Percentiles rank a stretch among this genome's conserved stretches.
These are phyloP conservation scores for Wickerhamomyces strasburgensis DNA, from an alignment of 805 yeast genomes.

Conservation along the genomic window DNA sequence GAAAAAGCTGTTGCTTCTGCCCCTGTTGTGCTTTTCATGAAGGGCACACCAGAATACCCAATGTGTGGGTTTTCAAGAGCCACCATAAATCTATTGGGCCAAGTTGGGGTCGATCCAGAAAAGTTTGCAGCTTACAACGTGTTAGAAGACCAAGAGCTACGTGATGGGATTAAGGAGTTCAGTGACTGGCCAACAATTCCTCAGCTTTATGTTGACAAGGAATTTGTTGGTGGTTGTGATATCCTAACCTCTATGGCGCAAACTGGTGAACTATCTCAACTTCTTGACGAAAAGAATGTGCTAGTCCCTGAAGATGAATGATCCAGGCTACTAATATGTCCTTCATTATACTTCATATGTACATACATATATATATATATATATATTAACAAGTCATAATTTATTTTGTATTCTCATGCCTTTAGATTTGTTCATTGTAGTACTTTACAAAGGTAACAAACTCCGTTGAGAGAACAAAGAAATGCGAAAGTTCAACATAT, in stretches of 20 bases:
- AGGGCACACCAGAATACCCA: conserved; percentile 97
- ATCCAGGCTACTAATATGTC: conserved; percentile 3
- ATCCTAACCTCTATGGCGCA: conserved; percentile 88
- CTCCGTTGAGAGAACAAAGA: conserved; percentile 31
- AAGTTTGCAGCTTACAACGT: conserved; percentile 98
- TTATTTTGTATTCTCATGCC: conserved; percentile 33
- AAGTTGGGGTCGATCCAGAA: conserved; percentile 93
- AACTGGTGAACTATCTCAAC: conserved; percentile 81
- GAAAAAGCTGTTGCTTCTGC: conserved; percentile 82
- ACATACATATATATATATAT: conserved; percentile 4
- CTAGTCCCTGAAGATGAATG: conserved; percentile 69
- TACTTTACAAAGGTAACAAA: conserved; percentile 28
- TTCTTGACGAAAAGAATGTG: conserved; percentile 74
- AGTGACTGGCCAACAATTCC: conserved; percentile 99
- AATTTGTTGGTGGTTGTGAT: conserved; percentile 97
- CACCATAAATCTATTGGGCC: conserved; percentile 87
- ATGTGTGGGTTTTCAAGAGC: conserved; percentile 97
- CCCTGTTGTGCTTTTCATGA: conserved; percentile 96
- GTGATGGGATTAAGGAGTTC: conserved; percentile 93
- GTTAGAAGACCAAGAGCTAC: conserved; percentile 86
- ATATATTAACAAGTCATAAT: neutral
- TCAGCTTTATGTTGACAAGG: conserved; percentile 84
- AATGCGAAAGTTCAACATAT: too few species aligned
- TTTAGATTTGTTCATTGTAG: conserved; percentile 34
- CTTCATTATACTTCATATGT: conserved; percentile 2